Percentiles rank a stretch among this genome's conserved stretches.
Conservation (phyloP, 2,329 filamentous ascomycete genomes). For the Botrytis medusae region DNA sequence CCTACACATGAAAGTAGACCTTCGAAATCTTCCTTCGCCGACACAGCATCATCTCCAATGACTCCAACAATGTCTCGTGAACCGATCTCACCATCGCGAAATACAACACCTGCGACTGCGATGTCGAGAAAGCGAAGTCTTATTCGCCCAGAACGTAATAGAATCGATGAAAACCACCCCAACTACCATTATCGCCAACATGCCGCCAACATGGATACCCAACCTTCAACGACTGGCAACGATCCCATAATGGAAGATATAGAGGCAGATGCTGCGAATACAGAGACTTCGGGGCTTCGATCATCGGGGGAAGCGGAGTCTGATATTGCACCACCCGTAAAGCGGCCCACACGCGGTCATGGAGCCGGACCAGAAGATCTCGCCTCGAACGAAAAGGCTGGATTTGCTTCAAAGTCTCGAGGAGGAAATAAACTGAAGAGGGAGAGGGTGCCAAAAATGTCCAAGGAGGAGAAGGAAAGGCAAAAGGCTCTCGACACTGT, state of each 20-base stretch:
- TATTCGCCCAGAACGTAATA: slow-evolving; percentile 82
- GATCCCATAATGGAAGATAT: slow-evolving; percentile 82
- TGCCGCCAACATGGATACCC: slow-evolving; percentile 86
- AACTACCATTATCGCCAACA: slow-evolving; percentile 96
- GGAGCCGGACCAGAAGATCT: slow-evolving; percentile 33
- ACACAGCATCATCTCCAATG: slow-evolving; percentile 53
- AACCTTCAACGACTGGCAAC: slow-evolving; percentile 89
- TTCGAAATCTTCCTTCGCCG: slow-evolving; percentile 58
- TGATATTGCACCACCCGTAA: slow-evolving; percentile 33
- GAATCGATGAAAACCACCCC: slow-evolving; percentile 82
- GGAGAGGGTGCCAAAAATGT: slow-evolving; percentile 60
- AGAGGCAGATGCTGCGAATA: slow-evolving; percentile 49
- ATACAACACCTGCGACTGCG: slow-evolving; percentile 39
- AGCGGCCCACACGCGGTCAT: slow-evolving; percentile 28
- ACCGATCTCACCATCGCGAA: slow-evolving; percentile 32
- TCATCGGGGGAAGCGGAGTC: slow-evolving; percentile 38
- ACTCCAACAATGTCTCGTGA: slow-evolving; percentile 53
- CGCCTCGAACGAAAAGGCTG: slow-evolving; percentile 31
- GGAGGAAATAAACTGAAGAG: slow-evolving; percentile 39
- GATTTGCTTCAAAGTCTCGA: slow-evolving; percentile 35
- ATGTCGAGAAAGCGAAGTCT: slow-evolving; percentile 78
- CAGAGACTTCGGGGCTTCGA: slow-evolving; percentile 37
- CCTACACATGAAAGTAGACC: slow-evolving; percentile 52
- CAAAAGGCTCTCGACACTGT: slow-evolving; percentile 63
- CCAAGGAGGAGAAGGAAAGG: slow-evolving; percentile 59